phyloP scores from a whole-genome alignment of 768 basidiomycete genomes.

The Lactarius vividus region DNA sequence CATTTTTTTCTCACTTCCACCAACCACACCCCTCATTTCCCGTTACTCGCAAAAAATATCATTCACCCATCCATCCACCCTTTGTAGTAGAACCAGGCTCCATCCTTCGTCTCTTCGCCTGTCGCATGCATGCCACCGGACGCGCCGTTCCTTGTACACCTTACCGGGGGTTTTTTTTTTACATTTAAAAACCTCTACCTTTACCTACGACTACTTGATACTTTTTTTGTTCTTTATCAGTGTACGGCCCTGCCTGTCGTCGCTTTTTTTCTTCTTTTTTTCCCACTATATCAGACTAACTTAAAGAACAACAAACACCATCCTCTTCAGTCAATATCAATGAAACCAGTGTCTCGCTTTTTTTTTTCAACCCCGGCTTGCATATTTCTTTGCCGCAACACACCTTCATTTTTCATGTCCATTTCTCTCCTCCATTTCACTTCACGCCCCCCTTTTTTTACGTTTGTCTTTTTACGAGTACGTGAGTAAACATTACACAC shows the following conservation, averaged over 20 bases:
- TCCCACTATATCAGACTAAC: background rate
- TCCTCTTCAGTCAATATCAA: background rate
- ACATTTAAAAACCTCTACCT: background rate
- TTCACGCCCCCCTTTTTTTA: no score
- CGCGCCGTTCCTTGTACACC: slow-evolving; percentile 21
- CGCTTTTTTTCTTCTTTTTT: background rate
- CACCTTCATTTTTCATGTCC: no score
- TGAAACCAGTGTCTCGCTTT: no score
- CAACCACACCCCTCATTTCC: background rate
- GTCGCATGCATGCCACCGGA: slow-evolving; percentile 10
- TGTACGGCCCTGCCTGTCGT: slow-evolving; percentile 2
- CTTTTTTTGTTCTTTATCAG: slow-evolving; percentile 4
- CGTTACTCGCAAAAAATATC: background rate
- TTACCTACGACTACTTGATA: background rate
- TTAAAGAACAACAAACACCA: slow-evolving; percentile 1
- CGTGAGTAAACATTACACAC: no score
- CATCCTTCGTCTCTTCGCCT: background rate
- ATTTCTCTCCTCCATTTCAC: no score
- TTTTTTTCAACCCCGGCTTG: no score
- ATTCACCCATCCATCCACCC: background rate
- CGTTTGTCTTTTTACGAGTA: no score
- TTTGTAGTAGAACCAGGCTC: background rate
- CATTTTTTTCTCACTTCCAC: background rate
- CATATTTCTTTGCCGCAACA: no score
- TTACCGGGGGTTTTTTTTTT: background rate